Evolutionary conservation across 345 rosid genomes (phyloP).

Genomic region (Luvunga scandens): DNA sequence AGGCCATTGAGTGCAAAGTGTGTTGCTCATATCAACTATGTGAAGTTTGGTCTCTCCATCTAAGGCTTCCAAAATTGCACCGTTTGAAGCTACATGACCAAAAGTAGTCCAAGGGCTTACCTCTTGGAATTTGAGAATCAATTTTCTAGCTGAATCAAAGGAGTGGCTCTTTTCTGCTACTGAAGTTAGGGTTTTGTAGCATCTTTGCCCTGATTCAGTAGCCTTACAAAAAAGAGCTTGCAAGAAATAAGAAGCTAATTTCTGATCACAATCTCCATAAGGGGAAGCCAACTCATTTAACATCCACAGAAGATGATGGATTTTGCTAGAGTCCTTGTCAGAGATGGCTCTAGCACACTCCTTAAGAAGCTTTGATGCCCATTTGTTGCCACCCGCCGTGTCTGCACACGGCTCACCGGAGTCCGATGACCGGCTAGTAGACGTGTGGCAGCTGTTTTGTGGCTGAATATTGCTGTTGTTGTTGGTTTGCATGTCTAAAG

Average conservation of each 20-base stretch:
- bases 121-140: constrained; percentile 74
- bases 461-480: constrained; percentile 21
- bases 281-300: constrained; percentile 73
- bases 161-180: constrained; percentile 58
- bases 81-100: constrained; percentile 77
- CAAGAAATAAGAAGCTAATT: constrained; percentile 62
- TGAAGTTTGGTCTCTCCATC: constrained; percentile 68
- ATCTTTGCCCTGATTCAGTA: constrained; percentile 56
- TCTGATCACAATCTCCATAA: constrained; percentile 75
- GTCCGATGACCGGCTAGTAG: constrained; percentile 53
- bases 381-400: constrained; percentile 24
- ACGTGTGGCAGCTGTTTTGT: constrained; percentile 45
- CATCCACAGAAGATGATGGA: constrained; percentile 78
- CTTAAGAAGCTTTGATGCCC: constrained; percentile 60
- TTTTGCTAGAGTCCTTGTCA: constrained; percentile 58
- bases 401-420: constrained; percentile 32
- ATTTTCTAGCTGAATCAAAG: constrained; percentile 59
- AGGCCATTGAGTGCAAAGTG: constrained; percentile 94
- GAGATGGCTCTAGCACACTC: constrained; percentile 77
- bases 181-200: constrained; percentile 62
- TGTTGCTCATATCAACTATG: constrained; percentile 67
- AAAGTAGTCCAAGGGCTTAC: constrained; percentile 86
- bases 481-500: constrained; percentile 38
- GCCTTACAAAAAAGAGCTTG: constrained; percentile 76
- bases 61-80: constrained; percentile 70